Evolutionary conservation across 768 basidiomycete genomes (phyloP).

Genomic region (Rhodotorula kratochvilovae): DNA sequence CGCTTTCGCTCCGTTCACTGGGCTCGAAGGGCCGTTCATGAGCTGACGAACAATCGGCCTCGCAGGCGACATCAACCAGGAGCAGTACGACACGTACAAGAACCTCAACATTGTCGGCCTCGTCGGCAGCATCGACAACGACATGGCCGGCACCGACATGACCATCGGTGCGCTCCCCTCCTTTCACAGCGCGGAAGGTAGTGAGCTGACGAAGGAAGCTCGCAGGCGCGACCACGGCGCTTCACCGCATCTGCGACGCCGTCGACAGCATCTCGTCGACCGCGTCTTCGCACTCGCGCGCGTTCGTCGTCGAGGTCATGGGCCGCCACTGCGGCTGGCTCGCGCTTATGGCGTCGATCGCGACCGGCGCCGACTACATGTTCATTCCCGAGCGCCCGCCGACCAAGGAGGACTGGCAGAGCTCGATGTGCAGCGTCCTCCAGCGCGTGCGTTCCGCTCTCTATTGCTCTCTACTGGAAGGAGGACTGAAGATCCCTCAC

Average conservation of each 20-base stretch:
- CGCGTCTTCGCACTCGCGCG: constrained; percentile 88
- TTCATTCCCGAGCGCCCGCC: constrained; percentile 96
- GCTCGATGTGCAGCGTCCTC: constrained; percentile 81
- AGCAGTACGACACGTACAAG: constrained; percentile 64
- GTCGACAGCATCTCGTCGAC: constrained; percentile 98
- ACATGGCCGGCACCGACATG: constrained; percentile 95
- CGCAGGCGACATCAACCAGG: constrained; percentile 67
- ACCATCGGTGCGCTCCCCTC: constrained; percentile 66
- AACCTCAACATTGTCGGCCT: constrained; percentile 96
- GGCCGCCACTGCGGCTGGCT: constrained; percentile 99
- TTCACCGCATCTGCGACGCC: constrained; percentile 94
- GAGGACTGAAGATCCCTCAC: neutral
- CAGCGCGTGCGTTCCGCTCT: constrained; percentile 58
- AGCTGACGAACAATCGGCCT: fast-evolving
- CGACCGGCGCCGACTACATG: constrained; percentile 90
- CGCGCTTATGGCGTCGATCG: constrained; percentile 84
- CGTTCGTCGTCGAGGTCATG: constrained; percentile 98
- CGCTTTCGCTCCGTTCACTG: neutral
- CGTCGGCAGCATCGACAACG: constrained; percentile 98
- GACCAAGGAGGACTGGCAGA: constrained; percentile 72
- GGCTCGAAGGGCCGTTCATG: too few species aligned
- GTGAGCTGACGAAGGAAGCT: too few species aligned
- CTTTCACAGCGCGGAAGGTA: too few species aligned
- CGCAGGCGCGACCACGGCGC: constrained; percentile 69
- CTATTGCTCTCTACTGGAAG: too few species aligned